A percentile compares a stretch with the other conserved stretches of the same genome.
Evolutionary conservation across 345 rosid species (phyloP).

Genomic region (Arabidopsis suecica): DNA sequence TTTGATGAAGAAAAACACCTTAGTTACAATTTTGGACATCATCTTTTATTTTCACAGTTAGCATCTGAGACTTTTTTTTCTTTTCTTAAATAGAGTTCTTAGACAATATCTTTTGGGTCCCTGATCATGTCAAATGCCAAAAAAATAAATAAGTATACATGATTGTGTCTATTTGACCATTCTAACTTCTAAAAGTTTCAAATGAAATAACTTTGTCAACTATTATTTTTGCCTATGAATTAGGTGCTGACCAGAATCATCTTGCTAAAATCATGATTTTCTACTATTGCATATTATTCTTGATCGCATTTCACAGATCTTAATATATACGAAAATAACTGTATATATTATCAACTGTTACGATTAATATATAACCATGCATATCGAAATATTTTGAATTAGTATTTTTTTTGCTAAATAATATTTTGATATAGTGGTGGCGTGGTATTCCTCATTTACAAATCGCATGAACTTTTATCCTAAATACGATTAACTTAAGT

Average conservation of each 20-base stretch:
- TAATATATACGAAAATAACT: background rate
- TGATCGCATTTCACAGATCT: background rate
- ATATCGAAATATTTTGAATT: background rate
- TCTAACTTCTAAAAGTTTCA: slow-evolving; percentile 6
- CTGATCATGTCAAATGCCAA: slow-evolving; percentile 3
- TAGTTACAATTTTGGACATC: background rate
- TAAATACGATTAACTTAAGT: slow-evolving; percentile 17
- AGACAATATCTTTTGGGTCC: background rate
- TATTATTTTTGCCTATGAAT: background rate
- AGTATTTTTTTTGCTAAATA: no score
- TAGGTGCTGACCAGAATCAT: background rate
- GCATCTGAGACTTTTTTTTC: background rate
- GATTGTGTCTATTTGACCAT: slow-evolving; percentile 36
- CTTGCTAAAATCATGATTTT: slow-evolving; percentile 4
- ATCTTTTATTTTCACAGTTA: background rate
- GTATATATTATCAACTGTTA: background rate
- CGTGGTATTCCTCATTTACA: background rate
- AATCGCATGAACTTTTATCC: background rate
- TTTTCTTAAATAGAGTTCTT: background rate
- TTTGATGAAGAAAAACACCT: background rate
- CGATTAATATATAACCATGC: background rate
- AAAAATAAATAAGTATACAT: slow-evolving; percentile 12
- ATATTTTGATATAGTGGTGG: background rate
- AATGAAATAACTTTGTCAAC: background rate
- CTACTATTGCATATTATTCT: background rate